Conservation (phyloP, 2,329 filamentous ascomycete genomes). For the Aureobasidium sp. region DNA sequence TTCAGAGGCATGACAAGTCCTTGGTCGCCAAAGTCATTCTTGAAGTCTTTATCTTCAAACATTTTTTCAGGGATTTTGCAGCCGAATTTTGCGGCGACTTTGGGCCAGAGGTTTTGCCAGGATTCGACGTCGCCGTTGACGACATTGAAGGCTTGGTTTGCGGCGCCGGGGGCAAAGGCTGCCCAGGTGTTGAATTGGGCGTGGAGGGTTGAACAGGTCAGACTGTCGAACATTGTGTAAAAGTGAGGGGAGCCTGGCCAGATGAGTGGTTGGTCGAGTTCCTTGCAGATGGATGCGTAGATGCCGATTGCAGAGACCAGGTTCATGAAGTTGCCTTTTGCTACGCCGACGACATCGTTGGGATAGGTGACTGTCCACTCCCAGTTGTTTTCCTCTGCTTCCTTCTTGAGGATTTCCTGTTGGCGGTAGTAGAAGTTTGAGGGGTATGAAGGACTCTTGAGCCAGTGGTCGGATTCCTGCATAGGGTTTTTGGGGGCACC, state of each 20-base stretch:
- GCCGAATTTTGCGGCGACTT: slow-evolving; percentile 29
- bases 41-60: slow-evolving; percentile 1
- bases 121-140: slow-evolving; percentile 34
- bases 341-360: slow-evolving; percentile 37
- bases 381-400: slow-evolving; percentile 23
- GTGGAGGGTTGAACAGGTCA: slow-evolving; percentile 21
- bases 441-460: slow-evolving; percentile 28
- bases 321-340: slow-evolving; percentile 31
- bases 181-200: slow-evolving; percentile 26
- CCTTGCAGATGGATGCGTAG: slow-evolving; percentile 23
- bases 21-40: slow-evolving; percentile 1
- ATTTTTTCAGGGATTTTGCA: slow-evolving; percentile 19
- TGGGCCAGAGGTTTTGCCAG: slow-evolving; percentile 37
- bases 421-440: slow-evolving; percentile 47
- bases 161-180: slow-evolving; percentile 24
- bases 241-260: slow-evolving; percentile 24
- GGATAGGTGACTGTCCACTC: slow-evolving; percentile 38
- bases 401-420: slow-evolving; percentile 35
- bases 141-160: slow-evolving; percentile 35
- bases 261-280: slow-evolving; percentile 20
- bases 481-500: slow-evolving; percentile 40
- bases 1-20: slow-evolving; percentile 1
- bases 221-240: slow-evolving; percentile 24
- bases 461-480: slow-evolving; percentile 38
- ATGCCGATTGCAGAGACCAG: slow-evolving; percentile 22